Percentiles rank a stretch among this genome's conserved stretches.
Conservation (phyloP, 1,284 basidiomycete species). For the Ganoderma lingzhi region DNA sequence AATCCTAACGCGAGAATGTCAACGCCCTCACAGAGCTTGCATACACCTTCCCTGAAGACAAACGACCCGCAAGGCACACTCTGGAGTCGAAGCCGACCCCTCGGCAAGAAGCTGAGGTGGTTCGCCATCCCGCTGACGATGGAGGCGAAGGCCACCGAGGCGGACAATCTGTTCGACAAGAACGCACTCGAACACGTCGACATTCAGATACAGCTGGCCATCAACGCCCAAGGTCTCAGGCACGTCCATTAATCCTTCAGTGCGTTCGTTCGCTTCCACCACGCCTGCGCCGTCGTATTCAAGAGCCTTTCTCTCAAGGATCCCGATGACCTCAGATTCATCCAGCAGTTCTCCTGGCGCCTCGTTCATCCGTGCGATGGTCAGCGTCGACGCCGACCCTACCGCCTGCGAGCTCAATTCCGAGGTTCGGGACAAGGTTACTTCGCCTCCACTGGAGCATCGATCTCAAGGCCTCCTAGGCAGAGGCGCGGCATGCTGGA, state of each 20-base stretch:
- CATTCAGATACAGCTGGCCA: conserved; percentile 19
- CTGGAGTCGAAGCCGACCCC: conserved; percentile 1
- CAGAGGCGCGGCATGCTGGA: conserved; percentile 11
- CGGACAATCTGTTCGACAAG: conserved; percentile 16
- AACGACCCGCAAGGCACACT: conserved; percentile 2
- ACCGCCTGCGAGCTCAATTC: conserved; percentile 12
- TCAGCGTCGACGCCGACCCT: conserved; percentile 25
- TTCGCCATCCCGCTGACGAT: conserved; percentile 13
- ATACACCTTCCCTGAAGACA: conserved; percentile 2
- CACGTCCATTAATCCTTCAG: conserved; percentile 24
- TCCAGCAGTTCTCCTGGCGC: conserved; percentile 28
- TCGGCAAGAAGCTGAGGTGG: conserved; percentile 3
- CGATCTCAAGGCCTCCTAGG: not conserved
- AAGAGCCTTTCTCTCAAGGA: conserved; percentile 14
- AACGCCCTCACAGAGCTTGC: conserved; percentile 6
- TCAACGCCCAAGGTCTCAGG: conserved; percentile 25
- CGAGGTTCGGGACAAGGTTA: conserved; percentile 12
- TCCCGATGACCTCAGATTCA: conserved; percentile 2
- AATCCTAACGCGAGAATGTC: not conserved
- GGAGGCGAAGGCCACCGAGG: conserved; percentile 19
- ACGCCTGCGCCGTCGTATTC: conserved; percentile 19
- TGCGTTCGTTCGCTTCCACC: conserved; percentile 30
- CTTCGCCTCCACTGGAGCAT: not conserved
- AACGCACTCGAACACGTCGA: not conserved
- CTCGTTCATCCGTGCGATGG: conserved; percentile 25